A percentile compares a stretch with the other conserved stretches of the same genome.
These are phyloP conservation scores for Globisporangium rhizosaccharum DNA, from an alignment of 352 stramenopile species.

Conservation along the genomic window DNA sequence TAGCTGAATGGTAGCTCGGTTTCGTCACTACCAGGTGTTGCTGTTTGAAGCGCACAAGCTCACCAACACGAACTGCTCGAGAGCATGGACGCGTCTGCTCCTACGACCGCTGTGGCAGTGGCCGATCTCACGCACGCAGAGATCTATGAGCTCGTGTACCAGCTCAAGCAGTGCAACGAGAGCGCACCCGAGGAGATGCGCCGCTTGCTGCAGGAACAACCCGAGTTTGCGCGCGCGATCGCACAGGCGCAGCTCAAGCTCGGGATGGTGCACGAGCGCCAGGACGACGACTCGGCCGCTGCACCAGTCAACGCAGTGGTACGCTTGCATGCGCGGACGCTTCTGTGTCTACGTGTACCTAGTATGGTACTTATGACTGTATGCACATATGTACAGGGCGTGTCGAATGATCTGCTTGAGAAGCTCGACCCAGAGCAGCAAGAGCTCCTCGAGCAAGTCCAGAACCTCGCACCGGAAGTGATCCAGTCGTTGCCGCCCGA, in stretches of 20 bases:
- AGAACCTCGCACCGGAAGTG: constrained; percentile 74
- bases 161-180: constrained; percentile 79
- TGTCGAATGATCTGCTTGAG: constrained; percentile 60
- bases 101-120: constrained; percentile 22
- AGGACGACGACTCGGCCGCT: constrained; percentile 16
- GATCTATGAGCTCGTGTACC: constrained; percentile 74
- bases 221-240: constrained; percentile 65
- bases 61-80: neutral
- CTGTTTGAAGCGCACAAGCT: too few relatives aligned
- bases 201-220: constrained; percentile 65
- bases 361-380: neutral
- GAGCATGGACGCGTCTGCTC: constrained; percentile 14
- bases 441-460: constrained; percentile 71
- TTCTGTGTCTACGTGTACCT: neutral
- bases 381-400: constrained; percentile 22
- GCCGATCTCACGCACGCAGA: constrained; percentile 45
- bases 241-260: constrained; percentile 71
- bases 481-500: constrained; percentile 70
- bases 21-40: too few relatives aligned
- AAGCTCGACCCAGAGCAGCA: constrained; percentile 76
- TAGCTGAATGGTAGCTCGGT: too few relatives aligned
- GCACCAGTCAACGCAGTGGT: constrained; percentile 48
- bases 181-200: constrained; percentile 64
- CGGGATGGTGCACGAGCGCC: constrained; percentile 56
- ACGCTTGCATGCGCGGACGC: constrained; percentile 1